Conservation (phyloP, 352 stramenopile genomes). For the Phytophthora meadii region DNA sequence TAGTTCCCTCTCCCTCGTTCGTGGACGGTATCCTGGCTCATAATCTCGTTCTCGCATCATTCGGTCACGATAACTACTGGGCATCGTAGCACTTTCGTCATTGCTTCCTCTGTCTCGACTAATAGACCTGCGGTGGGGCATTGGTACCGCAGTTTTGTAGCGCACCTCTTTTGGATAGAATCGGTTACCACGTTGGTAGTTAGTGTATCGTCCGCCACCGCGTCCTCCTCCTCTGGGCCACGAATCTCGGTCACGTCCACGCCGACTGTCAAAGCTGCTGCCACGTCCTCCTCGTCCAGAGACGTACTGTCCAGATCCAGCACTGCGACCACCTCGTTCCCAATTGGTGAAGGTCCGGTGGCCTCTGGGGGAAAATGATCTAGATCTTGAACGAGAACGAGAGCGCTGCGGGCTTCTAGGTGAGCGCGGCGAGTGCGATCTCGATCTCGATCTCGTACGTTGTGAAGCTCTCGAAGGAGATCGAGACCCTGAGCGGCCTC, state of each 20-base stretch:
- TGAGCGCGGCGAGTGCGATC: slow-evolving; percentile 24
- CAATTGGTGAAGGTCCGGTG: slow-evolving; percentile 58
- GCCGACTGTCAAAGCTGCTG: slow-evolving; percentile 40
- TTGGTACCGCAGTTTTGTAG: slow-evolving; percentile 30
- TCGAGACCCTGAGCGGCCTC: slow-evolving; percentile 60
- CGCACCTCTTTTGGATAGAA: slow-evolving; percentile 56
- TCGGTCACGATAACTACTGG: slow-evolving; percentile 43
- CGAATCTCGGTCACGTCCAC: slow-evolving; percentile 47
- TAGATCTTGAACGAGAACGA: slow-evolving; percentile 59
- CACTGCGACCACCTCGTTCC: slow-evolving; percentile 36
- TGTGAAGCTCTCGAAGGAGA: slow-evolving; percentile 50
- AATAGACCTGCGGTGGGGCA: slow-evolving; percentile 42
- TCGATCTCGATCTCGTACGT: slow-evolving; percentile 33
- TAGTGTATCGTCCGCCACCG: slow-evolving; percentile 30
- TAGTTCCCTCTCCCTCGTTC: slow-evolving; percentile 17
- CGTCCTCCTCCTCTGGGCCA: slow-evolving; percentile 33
- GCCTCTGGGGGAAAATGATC: slow-evolving; percentile 66
- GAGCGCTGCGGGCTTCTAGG: slow-evolving; percentile 43
- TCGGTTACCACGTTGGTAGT: slow-evolving; percentile 33
- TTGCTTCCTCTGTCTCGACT: slow-evolving; percentile 52
- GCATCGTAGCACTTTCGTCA: slow-evolving; percentile 24
- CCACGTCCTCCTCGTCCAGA: slow-evolving; percentile 27
- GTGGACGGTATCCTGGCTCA: slow-evolving; percentile 33
- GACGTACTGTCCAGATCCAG: slow-evolving; percentile 32
- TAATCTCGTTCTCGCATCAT: slow-evolving; percentile 43